These are phyloP conservation scores for Coriolopsis trogii DNA, from an alignment of 1,284 basidiomycete genomes.

Conservation along the genomic window DNA sequence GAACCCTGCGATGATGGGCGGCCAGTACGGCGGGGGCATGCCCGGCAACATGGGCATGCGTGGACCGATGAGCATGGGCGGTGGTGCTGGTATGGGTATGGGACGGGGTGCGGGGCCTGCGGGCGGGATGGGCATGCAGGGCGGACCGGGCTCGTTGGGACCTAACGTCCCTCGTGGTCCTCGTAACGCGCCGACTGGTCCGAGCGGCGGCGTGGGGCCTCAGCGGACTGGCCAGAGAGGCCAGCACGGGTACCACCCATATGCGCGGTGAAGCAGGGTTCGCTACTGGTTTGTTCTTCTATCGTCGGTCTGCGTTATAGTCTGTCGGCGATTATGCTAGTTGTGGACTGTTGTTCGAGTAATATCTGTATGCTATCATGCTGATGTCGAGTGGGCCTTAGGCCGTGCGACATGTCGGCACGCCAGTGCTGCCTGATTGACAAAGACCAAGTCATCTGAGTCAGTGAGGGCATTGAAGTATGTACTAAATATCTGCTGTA, in stretches of 20 bases:
- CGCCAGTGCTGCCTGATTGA: no score
- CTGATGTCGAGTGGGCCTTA: no score
- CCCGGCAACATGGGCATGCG: slow-evolving; percentile 48
- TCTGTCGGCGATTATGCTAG: slow-evolving; percentile 12
- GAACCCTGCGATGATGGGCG: slow-evolving; percentile 34
- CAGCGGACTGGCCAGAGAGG: slow-evolving; percentile 72
- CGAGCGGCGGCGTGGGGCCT: slow-evolving; percentile 65
- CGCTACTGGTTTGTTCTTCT: background rate
- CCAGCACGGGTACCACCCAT: slow-evolving; percentile 80
- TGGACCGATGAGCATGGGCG: slow-evolving; percentile 42
- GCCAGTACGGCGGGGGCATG: slow-evolving; percentile 39
- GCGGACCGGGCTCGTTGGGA: slow-evolving; percentile 39
- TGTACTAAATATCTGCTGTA: no score
- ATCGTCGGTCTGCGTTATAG: background rate
- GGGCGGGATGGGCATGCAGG: slow-evolving; percentile 32
- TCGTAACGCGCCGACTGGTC: slow-evolving; percentile 55
- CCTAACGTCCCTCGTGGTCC: slow-evolving; percentile 72
- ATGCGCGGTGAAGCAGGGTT: slow-evolving; percentile 53
- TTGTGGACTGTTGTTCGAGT: slow-evolving; percentile 17
- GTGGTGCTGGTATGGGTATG: slow-evolving; percentile 47
- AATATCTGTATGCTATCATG: slow-evolving; percentile 15
- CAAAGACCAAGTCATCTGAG: no score
- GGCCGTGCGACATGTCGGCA: no score
- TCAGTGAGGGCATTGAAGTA: no score
- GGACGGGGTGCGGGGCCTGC: slow-evolving; percentile 35